Evolutionary conservation across 2,329 filamentous ascomycete genomes (phyloP), one percentile per base, ranked within the genome.

Genomic region (Fusarium sp.): DNA sequence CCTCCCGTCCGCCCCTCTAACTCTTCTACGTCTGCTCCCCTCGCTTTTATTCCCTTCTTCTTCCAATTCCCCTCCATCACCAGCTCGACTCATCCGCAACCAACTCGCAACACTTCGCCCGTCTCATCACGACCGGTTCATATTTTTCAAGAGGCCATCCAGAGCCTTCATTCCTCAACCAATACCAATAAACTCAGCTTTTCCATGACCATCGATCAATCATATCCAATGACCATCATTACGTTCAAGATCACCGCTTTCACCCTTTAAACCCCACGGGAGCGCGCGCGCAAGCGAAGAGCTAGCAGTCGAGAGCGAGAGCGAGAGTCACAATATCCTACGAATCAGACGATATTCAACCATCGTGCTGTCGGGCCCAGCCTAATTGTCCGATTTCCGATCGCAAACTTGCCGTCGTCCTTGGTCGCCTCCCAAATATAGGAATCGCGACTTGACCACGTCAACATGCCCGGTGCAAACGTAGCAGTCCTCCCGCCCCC

Each of bases 261-360:
- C 89, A 91, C 90, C 87, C 90, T 92, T 91, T 92, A 90, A 92
- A 90, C 84, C 87, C 86, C 86, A 91, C 90, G 90, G 88, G 88
- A 90, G 86, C 85, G 87, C 87, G 87, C 87, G 87, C 85, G 87
- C 86, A 87, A 89, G 88, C 84, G 87, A 90, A 87, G 82, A 84
- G 81, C 80, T 77, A 82, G 83, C 80, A 82, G 80, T 80, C 72
- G 78, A 82, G 78, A 82, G 79, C 75, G 70, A 79, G 76, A 84
- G 83, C 64, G 71, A 75, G 69, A 77, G 74, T 74, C 73, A 80
- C 72, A 76, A 69, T 72, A 64, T 58, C n/a, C 75, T 70, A 72
- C 70, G 70, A 78, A 66, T 74, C 81, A 84, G 84, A 83, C 86
- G 87, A 88, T 89, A 83, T 85, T 90, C 88, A 89, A 90, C 86